Conservation (phyloP, 805 yeast species). For the Candida patagonica region DNA sequence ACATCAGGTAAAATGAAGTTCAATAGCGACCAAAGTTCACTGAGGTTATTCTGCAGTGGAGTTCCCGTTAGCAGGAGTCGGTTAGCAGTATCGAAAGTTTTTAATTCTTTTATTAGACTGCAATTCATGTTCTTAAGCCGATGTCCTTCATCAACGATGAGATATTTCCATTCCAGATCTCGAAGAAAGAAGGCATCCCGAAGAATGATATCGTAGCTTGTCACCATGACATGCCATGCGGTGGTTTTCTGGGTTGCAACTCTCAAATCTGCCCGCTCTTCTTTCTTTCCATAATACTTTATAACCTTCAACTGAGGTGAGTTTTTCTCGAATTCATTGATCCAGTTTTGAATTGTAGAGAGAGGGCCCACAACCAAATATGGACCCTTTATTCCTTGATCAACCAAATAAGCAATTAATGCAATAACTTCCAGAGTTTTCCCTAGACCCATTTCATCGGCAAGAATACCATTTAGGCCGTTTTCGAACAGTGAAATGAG, state of each 20-base stretch:
- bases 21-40: conserved; percentile 85
- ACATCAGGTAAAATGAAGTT: conserved; percentile 91
- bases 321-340: conserved; percentile 49
- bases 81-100: conserved; percentile 49
- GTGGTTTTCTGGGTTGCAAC: conserved; percentile 48
- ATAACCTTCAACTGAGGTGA: conserved; percentile 73
- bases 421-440: conserved; percentile 87
- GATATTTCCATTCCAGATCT: conserved; percentile 73
- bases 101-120: conserved; percentile 60
- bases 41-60: conserved; percentile 83
- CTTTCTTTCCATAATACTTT: conserved; percentile 86
- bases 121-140: conserved; percentile 80
- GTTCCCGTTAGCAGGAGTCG: conserved; percentile 88
- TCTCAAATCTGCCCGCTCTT: conserved; percentile 77
- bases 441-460: conserved; percentile 98
- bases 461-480: conserved; percentile 89
- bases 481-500: conserved; percentile 78
- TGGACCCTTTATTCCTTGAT: conserved; percentile 60
- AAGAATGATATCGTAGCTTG: conserved; percentile 75
- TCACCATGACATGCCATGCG: conserved; percentile 64
- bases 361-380: conserved; percentile 94
- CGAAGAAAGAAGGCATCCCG: conserved; percentile 65
- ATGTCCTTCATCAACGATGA: conserved; percentile 97
- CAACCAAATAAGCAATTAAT: conserved; percentile 71
- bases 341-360: conserved; percentile 85